Evolutionary conservation across 1,284 basidiomycete genomes (phyloP).

Genomic region (Austroboletus novae-zelandiae): DNA sequence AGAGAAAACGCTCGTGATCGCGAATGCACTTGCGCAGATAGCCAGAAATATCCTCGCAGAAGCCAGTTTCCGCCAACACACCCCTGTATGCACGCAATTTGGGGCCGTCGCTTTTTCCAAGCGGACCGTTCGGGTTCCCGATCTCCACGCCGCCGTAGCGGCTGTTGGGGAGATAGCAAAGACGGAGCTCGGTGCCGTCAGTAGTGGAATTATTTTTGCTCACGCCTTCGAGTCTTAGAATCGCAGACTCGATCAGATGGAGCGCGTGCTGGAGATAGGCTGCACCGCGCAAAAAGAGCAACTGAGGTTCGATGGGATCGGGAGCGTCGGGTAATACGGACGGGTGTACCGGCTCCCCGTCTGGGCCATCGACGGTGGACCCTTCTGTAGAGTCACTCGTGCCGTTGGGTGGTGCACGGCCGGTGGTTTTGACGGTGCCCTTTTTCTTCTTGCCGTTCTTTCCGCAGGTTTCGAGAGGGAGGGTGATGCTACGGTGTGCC

Average conservation of each 20-base stretch:
- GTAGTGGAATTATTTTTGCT: slow-evolving; percentile 46
- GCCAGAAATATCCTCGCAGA: slow-evolving; percentile 56
- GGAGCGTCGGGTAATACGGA: slow-evolving; percentile 71
- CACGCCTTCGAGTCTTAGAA: slow-evolving; percentile 67
- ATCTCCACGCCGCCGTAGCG: slow-evolving; percentile 76
- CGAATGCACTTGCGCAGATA: slow-evolving; percentile 70
- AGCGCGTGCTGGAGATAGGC: slow-evolving; percentile 76
- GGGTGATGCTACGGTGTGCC: slow-evolving; percentile 44
- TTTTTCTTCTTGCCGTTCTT: slow-evolving; percentile 56
- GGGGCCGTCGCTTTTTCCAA: slow-evolving; percentile 54
- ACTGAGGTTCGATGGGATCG: slow-evolving; percentile 75
- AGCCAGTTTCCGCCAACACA: slow-evolving; percentile 47
- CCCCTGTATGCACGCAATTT: slow-evolving; percentile 64
- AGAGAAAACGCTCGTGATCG: slow-evolving; percentile 76
- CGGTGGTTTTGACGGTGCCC: slow-evolving; percentile 42
- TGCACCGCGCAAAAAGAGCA: slow-evolving; percentile 77
- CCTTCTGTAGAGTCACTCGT: slow-evolving; percentile 48
- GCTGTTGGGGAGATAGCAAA: slow-evolving; percentile 69
- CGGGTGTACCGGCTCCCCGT: slow-evolving; percentile 60
- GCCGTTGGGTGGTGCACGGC: slow-evolving; percentile 62
- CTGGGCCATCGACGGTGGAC: slow-evolving; percentile 44
- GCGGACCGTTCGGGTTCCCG: slow-evolving; percentile 69
- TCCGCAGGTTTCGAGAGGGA: slow-evolving; percentile 40
- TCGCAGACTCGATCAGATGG: slow-evolving; percentile 64
- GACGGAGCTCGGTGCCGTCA: slow-evolving; percentile 69